phyloP scores from a whole-genome alignment of 306 rosid genomes.

The Citrullus colocynthis region DNA sequence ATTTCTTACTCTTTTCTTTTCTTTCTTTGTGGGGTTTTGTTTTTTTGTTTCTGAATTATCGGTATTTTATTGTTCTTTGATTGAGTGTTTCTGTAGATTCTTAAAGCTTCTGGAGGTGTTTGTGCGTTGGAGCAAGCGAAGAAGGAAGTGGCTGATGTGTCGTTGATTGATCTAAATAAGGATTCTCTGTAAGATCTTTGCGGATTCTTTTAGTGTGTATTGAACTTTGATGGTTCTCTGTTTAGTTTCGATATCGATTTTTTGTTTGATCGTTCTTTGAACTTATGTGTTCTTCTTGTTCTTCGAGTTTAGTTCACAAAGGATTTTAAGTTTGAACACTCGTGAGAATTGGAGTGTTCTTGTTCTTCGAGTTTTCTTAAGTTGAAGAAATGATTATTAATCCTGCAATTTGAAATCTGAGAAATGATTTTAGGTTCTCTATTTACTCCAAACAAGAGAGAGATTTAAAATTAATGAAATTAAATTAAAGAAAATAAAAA shows the following conservation, averaged over 20 bases:
- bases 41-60: background rate
- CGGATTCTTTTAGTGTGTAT: background rate
- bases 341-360: background rate
- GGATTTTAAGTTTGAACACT: background rate
- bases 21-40: background rate
- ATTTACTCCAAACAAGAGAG: background rate
- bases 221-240: background rate
- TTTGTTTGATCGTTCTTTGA: background rate
- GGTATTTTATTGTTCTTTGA: background rate
- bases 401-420: background rate
- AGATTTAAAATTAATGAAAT: background rate
- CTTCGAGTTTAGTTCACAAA: background rate
- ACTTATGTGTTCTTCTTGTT: background rate
- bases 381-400: background rate
- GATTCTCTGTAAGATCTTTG: slow-evolving; percentile 34
- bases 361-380: background rate
- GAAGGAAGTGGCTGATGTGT: slow-evolving; percentile 16
- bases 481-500: too few relatives aligned
- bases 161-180: slow-evolving; percentile 11
- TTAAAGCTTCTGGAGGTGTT: slow-evolving; percentile 18
- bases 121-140: slow-evolving; percentile 9
- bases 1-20: background rate
- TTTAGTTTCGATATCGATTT: background rate
- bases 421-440: background rate
- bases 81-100: slow-evolving; percentile 14